These are phyloP conservation scores for Cordyceps javanica DNA, from an alignment of 2,329 filamentous ascomycete species.

Conservation along the genomic window DNA sequence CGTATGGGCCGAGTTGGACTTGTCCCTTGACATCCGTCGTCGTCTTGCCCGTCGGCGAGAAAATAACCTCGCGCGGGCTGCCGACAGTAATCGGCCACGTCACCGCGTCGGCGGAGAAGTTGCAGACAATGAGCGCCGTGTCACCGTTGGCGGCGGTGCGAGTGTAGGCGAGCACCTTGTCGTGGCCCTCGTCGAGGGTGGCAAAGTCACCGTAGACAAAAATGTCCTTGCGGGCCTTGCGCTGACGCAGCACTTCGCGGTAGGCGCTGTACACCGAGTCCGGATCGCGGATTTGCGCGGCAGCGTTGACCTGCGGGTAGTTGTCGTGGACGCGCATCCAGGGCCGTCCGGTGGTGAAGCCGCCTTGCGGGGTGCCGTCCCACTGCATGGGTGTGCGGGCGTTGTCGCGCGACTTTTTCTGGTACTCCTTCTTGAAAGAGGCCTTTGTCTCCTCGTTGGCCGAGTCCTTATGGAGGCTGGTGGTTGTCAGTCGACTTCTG, in stretches of 20 bases:
- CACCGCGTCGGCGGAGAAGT: constrained; percentile 30
- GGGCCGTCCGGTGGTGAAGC: constrained; percentile 55
- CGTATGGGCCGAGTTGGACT: constrained; percentile 30
- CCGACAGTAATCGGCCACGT: constrained; percentile 23
- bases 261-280: constrained; percentile 57
- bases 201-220: constrained; percentile 58
- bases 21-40: constrained; percentile 22
- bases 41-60: constrained; percentile 27
- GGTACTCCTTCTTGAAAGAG: constrained; percentile 38
- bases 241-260: constrained; percentile 48
- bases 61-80: constrained; percentile 27
- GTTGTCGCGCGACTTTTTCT: constrained; percentile 60
- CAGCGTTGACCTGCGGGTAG: constrained; percentile 57
- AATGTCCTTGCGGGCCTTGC: constrained; percentile 55
- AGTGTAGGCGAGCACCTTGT: constrained; percentile 33
- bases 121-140: constrained; percentile 31
- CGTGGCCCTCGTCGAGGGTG: constrained; percentile 31
- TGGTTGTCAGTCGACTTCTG: neutral
- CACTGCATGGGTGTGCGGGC: constrained; percentile 68
- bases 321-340: constrained; percentile 69
- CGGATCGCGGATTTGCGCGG: constrained; percentile 40
- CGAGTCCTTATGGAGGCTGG: constrained; percentile 31
- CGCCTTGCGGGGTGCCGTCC: constrained; percentile 52
- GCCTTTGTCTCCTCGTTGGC: constrained; percentile 32
- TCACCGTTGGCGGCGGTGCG: constrained; percentile 26